Evolutionary conservation across 495 filamentous ascomycete genomes (phyloP).

Genomic region (Aspergillus haitiensis): DNA sequence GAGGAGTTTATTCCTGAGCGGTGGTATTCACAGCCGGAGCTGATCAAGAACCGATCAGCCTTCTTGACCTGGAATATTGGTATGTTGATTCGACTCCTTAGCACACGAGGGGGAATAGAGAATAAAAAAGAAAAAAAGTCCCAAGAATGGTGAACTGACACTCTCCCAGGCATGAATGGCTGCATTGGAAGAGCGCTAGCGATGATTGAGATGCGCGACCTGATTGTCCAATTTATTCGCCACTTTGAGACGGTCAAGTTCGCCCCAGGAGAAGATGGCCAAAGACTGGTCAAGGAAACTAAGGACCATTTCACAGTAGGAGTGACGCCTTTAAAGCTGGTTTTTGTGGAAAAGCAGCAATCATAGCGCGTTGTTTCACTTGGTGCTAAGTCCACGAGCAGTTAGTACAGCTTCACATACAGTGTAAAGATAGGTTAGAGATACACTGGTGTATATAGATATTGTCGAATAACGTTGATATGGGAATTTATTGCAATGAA

Average conservation of each 20-base stretch:
- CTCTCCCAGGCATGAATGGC: background rate
- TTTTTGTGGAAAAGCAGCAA: constrained; percentile 14
- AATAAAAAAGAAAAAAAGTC: background rate
- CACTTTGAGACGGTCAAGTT: constrained; percentile 31
- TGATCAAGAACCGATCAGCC: constrained; percentile 8
- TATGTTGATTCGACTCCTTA: background rate
- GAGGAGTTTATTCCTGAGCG: constrained; percentile 15
- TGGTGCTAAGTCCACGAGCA: no score
- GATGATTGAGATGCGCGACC: constrained; percentile 31
- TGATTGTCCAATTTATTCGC: constrained; percentile 27
- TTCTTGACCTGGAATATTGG: constrained; percentile 28
- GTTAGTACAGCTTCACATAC: no score
- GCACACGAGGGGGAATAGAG: no score
- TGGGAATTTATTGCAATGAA: no score
- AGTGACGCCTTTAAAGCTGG: constrained; percentile 19
- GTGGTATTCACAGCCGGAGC: constrained; percentile 12
- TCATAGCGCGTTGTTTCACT: background rate
- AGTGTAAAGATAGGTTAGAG: no score
- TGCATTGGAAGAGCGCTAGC: constrained; percentile 34
- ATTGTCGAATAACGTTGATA: no score
- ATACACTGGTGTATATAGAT: no score
- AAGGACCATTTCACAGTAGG: constrained; percentile 35
- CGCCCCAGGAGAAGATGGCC: constrained; percentile 38
- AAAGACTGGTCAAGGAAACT: constrained; percentile 30
- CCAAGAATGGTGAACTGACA: background rate